Evolutionary conservation across 257 asterid species (phyloP).

Genomic region (Nicotiana paniculata): DNA sequence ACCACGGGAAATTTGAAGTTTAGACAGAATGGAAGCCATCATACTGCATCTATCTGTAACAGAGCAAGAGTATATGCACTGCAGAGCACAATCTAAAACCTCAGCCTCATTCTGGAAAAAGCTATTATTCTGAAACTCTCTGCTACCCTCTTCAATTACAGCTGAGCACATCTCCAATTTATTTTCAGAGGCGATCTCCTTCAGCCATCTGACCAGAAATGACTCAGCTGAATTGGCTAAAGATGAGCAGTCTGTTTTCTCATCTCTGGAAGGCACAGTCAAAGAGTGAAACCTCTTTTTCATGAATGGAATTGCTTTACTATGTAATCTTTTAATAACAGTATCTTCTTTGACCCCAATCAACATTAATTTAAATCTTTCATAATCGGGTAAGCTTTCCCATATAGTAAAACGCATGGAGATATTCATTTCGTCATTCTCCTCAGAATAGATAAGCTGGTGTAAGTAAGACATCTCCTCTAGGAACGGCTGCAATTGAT

Average conservation of each 20-base stretch:
- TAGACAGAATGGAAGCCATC: conserved; percentile 73
- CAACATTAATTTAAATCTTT: conserved; percentile 78
- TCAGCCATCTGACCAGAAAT: conserved; percentile 82
- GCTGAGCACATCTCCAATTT: conserved; percentile 65
- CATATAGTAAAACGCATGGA: conserved; percentile 65
- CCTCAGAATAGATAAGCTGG: conserved; percentile 70
- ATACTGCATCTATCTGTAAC: conserved; percentile 75
- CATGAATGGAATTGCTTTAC: conserved; percentile 80
- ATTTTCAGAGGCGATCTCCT: conserved; percentile 67
- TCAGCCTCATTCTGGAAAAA: conserved; percentile 66
- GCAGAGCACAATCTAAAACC: conserved; percentile 70
- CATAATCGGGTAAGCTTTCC: conserved; percentile 84
- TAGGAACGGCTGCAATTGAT: conserved; percentile 62
- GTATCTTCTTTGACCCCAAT: conserved; percentile 53
- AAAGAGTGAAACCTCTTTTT: conserved; percentile 33
- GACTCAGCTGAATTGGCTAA: conserved; percentile 40
- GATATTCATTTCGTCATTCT: conserved; percentile 37
- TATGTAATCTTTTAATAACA: conserved; percentile 55
- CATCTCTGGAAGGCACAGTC: conserved; percentile 21
- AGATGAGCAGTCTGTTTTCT: conserved; percentile 20
- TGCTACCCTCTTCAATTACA: conserved; percentile 73
- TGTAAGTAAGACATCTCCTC: conserved; percentile 72
- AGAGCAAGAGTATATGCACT: conserved; percentile 76
- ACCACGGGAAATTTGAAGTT: conserved; percentile 70
- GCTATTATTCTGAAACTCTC: conserved; percentile 33